Evolutionary conservation across 129 eudicot genomes (phyloP).

Genomic region (Chrysanthemum seticuspe): DNA sequence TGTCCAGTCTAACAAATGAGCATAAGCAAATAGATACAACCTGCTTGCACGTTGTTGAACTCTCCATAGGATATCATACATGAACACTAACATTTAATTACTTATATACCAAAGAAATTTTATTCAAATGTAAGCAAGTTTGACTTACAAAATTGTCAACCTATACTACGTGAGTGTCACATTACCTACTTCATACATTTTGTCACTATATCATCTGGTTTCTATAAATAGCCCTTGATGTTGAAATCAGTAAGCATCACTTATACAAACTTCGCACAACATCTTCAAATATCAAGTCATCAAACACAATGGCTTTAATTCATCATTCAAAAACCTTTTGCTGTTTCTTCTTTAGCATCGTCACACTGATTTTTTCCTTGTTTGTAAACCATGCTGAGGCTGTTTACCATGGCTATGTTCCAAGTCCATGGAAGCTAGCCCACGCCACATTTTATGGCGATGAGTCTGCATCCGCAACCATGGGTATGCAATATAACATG

Average conservation of each 20-base stretch:
- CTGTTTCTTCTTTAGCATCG: slow-evolving; percentile 24
- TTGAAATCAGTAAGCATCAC: slow-evolving; percentile 18
- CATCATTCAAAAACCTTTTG: slow-evolving; percentile 20
- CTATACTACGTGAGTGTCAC: slow-evolving; percentile 48
- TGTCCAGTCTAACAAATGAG: neutral
- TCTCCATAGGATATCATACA: slow-evolving; percentile 10
- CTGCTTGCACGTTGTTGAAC: slow-evolving; percentile 40
- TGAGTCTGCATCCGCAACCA: slow-evolving; percentile 73
- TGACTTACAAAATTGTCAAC: slow-evolving; percentile 18
- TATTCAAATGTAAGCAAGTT: neutral
- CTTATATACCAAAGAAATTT: neutral
- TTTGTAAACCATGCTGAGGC: slow-evolving; percentile 17
- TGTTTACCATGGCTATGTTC: slow-evolving; percentile 34
- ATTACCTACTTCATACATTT: slow-evolving; percentile 4
- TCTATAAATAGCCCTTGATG: slow-evolving; percentile 34
- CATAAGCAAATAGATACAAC: slow-evolving; percentile 2
- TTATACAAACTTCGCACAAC: slow-evolving; percentile 12
- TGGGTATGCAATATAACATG: slow-evolving; percentile 42
- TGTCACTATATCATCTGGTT: slow-evolving; percentile 14
- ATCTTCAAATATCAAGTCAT: slow-evolving; percentile 2
- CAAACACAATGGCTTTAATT: slow-evolving; percentile 45
- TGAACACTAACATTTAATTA: neutral
- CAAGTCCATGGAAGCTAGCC: slow-evolving; percentile 59
- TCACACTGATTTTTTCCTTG: slow-evolving; percentile 25
- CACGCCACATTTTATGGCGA: slow-evolving; percentile 85